These are phyloP conservation scores for Linanthus parryae DNA, from an alignment of 148 eudicot genomes.

Conservation along the genomic window DNA sequence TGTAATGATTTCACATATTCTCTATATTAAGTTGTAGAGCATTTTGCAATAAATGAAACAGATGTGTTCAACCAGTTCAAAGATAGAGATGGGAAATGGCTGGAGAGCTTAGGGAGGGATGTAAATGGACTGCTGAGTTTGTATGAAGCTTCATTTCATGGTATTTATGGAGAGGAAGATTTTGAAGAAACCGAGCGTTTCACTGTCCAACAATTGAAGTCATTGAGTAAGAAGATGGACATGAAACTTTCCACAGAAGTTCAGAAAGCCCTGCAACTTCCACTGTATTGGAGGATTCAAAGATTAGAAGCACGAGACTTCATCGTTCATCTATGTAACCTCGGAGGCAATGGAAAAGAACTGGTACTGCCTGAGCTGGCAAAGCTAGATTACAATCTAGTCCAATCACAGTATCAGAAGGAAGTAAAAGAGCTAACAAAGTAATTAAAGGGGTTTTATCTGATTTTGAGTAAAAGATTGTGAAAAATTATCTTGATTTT, in stretches of 20 bases:
- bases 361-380: no score
- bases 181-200: constrained; percentile 12
- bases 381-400: constrained; percentile 17
- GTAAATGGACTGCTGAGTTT: no score
- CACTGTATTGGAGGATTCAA: background rate
- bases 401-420: no score
- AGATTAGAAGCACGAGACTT: no score
- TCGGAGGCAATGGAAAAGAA: background rate
- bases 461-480: constrained; percentile 5
- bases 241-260: background rate
- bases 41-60: no score
- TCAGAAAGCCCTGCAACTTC: constrained; percentile 3
- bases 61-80: no score
- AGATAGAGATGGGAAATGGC: no score
- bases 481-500: background rate
- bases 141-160: no score
- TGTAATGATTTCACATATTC: background rate
- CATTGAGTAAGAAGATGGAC: no score
- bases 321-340: background rate
- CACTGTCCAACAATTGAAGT: background rate
- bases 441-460: no score
- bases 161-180: constrained; percentile 3
- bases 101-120: no score
- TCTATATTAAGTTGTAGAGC: constrained; percentile 8
- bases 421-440: no score